A percentile compares a stretch with the other conserved stretches of the same genome.
phyloP scores from a whole-genome alignment of 2,329 filamentous ascomycete genomes.

The Clarireedia paspali region DNA sequence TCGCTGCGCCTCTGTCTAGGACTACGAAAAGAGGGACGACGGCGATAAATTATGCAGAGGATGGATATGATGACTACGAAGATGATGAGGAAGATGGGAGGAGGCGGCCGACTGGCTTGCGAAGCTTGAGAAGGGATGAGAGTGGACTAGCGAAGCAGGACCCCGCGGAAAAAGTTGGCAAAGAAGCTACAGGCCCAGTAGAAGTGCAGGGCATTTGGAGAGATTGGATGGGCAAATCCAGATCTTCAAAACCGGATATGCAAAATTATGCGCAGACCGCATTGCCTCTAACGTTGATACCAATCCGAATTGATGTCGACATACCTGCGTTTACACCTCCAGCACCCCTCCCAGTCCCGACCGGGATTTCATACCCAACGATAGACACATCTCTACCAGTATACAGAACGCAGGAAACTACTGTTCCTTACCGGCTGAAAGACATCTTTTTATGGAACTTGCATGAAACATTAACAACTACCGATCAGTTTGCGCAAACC shows the following conservation, averaged over 20 bases:
- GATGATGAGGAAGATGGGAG: slow-evolving; percentile 67
- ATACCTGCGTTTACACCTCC: slow-evolving; percentile 68
- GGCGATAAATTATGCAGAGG: slow-evolving; percentile 95
- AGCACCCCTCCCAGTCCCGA: slow-evolving; percentile 55
- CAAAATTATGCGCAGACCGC: slow-evolving; percentile 59
- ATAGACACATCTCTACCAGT: slow-evolving; percentile 68
- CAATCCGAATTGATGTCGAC: slow-evolving; percentile 93
- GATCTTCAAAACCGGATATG: slow-evolving; percentile 46
- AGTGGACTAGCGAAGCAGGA: slow-evolving; percentile 54
- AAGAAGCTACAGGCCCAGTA: slow-evolving; percentile 71
- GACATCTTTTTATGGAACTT: slow-evolving; percentile 98
- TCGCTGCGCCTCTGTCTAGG: slow-evolving; percentile 60
- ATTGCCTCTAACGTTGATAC: slow-evolving; percentile 83
- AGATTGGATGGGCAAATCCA: slow-evolving; percentile 84
- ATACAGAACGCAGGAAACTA: slow-evolving; percentile 71
- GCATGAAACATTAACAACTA: slow-evolving; percentile 87
- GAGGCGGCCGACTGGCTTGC: slow-evolving; percentile 66
- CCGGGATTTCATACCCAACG: slow-evolving; percentile 46
- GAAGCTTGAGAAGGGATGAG: slow-evolving; percentile 75
- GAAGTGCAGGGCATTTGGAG: slow-evolving; percentile 86
- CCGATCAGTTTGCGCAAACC: slow-evolving; percentile 87
- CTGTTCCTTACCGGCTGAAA: slow-evolving; percentile 79
- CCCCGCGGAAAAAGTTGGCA: slow-evolving; percentile 68
- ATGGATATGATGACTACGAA: slow-evolving; percentile 82
- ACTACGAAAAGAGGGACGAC: slow-evolving; percentile 97